Evolutionary conservation across 2,329 filamentous ascomycete genomes (phyloP), one percentile per base, ranked within the genome.

Genomic region (Fusarium pseudocircinatum): DNA sequence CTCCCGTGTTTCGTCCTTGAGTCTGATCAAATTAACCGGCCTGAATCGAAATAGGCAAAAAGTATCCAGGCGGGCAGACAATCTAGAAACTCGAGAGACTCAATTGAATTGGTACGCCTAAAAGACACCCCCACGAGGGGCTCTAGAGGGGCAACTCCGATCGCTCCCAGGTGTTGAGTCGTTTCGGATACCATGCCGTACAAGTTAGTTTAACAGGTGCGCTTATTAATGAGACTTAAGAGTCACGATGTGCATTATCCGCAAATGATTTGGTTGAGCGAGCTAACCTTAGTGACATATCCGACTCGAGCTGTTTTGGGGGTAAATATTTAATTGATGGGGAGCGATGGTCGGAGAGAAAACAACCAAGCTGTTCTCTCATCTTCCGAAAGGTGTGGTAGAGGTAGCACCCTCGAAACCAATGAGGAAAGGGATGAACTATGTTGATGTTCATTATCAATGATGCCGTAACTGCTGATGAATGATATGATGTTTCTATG

Each of bases 391-490:
- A 73, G 60, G 66, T 70, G 70, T 73, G 69, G 69, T 54, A 65
- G 39, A 47, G 30, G 47, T 39, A 67, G 60, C 72, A 63, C 56
- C 67, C 63, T 43, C 26, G 43, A 64, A 39, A 63, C 70, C 49
- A 70, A 73, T 47, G 32, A 18, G 61, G 61, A 47, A 70, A 67
- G 67, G 61, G 61, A 73, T 59, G 56, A 62, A 63, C 49, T 74
- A 42, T 63, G 65, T 75, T 61, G 60, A 53, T 68, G 49, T 70
- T 37, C 20, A 37, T 75, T 75, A 68, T 75, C 73, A 76, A 76
- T 60, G 57, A 74, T 70, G 61, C 63, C 44, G 70, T 75, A 68
- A 75, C 42, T 61, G 68, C 70, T 73, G 70, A 73, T 73, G 66
- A 70, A 73, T 72, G 57, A 67, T 71, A 50, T 70, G 67, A 63